Conservation (phyloP, 2,329 filamentous ascomycete genomes). For the Cryphonectria nitschkei region DNA sequence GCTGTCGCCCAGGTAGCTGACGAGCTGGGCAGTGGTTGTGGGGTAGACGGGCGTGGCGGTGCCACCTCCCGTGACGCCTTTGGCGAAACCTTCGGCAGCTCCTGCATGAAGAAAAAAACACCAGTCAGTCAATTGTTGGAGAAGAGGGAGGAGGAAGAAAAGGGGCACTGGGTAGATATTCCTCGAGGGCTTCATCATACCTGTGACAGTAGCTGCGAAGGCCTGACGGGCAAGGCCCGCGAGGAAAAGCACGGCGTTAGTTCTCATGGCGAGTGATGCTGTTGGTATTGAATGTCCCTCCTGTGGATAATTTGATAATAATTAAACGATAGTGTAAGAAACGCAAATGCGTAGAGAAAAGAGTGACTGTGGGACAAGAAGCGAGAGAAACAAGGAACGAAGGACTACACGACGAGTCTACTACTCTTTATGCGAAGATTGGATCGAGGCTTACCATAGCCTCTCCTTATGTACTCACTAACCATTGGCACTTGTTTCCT, state of each 20-base stretch:
- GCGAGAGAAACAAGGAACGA: background rate
- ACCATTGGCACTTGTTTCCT: background rate
- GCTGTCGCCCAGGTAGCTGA: conserved; percentile 60
- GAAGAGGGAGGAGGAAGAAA: too few relatives aligned
- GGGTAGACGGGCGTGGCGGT: conserved; percentile 57
- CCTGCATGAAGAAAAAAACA: conserved; percentile 32
- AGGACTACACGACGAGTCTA: background rate
- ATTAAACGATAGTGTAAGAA: background rate
- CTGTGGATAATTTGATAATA: background rate
- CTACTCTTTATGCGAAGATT: background rate
- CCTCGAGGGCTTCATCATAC: background rate
- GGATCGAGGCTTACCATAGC: background rate
- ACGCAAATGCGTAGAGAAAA: background rate
- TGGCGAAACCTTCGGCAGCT: conserved; percentile 47
- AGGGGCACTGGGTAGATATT: too few relatives aligned
- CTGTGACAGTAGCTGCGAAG: conserved; percentile 18
- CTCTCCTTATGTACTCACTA: background rate
- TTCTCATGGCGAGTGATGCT: conserved; percentile 11
- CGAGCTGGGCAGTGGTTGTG: conserved; percentile 56
- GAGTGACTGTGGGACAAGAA: background rate
- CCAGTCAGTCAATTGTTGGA: background rate
- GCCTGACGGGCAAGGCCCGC: conserved; percentile 11
- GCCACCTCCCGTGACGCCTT: conserved; percentile 64
- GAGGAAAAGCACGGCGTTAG: conserved; percentile 3
- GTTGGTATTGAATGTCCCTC: background rate